Base-by-base conservation (phyloP, 129 eudicot genomes). In the Erigeron canadensis region DNA sequence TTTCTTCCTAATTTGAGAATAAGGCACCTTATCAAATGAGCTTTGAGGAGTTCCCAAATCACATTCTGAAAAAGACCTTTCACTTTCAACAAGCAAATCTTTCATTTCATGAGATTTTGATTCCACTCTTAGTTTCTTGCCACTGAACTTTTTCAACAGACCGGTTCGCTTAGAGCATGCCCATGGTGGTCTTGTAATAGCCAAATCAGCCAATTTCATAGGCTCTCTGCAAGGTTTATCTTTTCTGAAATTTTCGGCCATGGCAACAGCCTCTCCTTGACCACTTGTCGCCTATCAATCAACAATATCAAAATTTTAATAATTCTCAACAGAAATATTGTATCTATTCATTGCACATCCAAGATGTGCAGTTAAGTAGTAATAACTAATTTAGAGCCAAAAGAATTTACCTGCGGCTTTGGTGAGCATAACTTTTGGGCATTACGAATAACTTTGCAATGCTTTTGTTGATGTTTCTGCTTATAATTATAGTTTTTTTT, bases 161-260 rank as follows among this genome's bases (percentile, higher is more conserved):
- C 69, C 68, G n/a, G 88, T 79, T 72, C 91, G 58, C 74, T 81
- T 83, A 23, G 98, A 90, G 71, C 87, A 71, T 5, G 77, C 87
- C 98, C 91, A 84, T 45, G 65, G 76, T 42, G 77, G 82, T 67
- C 76, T 70, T 54, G 77, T 61, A 69, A 78, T 75, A 16, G 37
- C 63, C 81, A 69, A 77, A 68, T 63, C 65, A 16, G 13, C 48
- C 67, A 55, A 51, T 13, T 76, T 68, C 75, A 47, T 39, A 4
- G 67, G 21, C 48, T 78, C 72, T 71, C 21, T 77, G 17, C 9
- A 37, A 10, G 16, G 48, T 42, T 62, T 65, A 44, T 63, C 61
- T 77, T 63, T 72, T 18, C 38, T 45, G 62, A 62, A 53, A 63
- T 46, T 44, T 71, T 75, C 75, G 68, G 65, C 82, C 55, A 76